Evolutionary conservation across 495 filamentous ascomycete species (phyloP).

Genomic region (Cetradonia linearis): DNA sequence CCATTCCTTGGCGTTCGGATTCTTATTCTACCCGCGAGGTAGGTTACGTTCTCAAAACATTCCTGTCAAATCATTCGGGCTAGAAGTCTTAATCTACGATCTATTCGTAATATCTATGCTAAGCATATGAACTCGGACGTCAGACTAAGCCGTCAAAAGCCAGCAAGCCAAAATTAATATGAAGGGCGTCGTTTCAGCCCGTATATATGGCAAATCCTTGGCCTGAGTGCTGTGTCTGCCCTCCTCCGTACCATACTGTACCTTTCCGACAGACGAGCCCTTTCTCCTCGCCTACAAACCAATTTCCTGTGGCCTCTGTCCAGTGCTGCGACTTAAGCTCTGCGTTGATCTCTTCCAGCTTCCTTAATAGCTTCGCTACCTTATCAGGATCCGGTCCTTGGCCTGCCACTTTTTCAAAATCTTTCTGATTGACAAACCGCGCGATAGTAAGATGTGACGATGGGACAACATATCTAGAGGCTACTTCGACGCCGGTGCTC

Average conservation of each 20-base stretch:
- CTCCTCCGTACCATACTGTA: constrained; percentile 75
- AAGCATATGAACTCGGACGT: too few species aligned
- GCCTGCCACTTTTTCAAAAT: constrained; percentile 32
- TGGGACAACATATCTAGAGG: constrained; percentile 72
- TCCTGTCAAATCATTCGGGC: too few species aligned
- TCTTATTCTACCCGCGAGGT: too few species aligned
- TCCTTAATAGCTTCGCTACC: constrained; percentile 48
- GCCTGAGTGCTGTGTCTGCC: constrained; percentile 50
- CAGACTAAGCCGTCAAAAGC: too few species aligned
- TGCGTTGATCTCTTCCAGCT: constrained; percentile 65
- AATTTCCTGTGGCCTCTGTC: constrained; percentile 48
- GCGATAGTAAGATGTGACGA: constrained; percentile 82
- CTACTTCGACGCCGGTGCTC: constrained; percentile 49
- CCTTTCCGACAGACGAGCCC: constrained; percentile 63
- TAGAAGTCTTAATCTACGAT: too few species aligned
- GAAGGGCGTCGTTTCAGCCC: background rate
- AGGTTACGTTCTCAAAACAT: too few species aligned
- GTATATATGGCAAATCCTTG: constrained; percentile 37
- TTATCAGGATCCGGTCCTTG: constrained; percentile 33
- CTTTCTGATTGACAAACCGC: constrained; percentile 56
- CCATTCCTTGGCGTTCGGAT: too few species aligned
- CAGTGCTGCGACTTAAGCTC: constrained; percentile 60
- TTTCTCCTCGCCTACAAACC: constrained; percentile 68
- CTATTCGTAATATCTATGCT: too few species aligned
- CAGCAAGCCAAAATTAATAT: background rate